Base-by-base conservation (phyloP, 2,329 filamentous ascomycete species). In the Alternaria brassicicola region DNA sequence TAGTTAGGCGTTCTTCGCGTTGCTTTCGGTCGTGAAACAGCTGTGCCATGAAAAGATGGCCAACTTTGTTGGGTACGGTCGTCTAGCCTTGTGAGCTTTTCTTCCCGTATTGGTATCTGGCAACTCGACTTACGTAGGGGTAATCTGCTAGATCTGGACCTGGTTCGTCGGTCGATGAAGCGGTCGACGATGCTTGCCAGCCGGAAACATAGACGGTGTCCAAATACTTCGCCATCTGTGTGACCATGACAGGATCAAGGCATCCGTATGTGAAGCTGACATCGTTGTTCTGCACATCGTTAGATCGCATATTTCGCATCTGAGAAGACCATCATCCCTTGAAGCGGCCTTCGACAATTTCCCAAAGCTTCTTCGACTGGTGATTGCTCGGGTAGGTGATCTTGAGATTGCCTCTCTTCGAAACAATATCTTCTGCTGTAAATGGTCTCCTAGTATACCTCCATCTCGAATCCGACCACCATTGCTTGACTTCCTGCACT, bases 1-100 rank as follows among this genome's bases (percentile, higher is more conserved):
- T 88, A 64, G 87, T 90, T 51, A 98, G 82, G 59, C 95, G 92
- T 80, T 98, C 95, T 79, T 98, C 93, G 66, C 95, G 90, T 82
- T 99, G 95, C 82, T 99, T 99, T 75, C 95, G 91, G 85, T 99
- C 95, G 82, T 99, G 95, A 89, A 99, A 99, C 56, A 98, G 88
- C 81, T 99, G 95, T 13, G 95, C 94, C 88, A 96, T 93, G 87
- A 96, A 99, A 51, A 99, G 87, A 77, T 99, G 95, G 75, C 91
- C 88, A 66, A 99, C 95, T 81, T 99, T 99, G 85, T 98, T 97
- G 51, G 95, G 95, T 21, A 99, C 95, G 41, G 95, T 99, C 67
- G 95, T 97, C 92, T 95, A 62, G 3, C 7, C n/a, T 7, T 3
- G 23, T 72, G 19, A 71, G 70, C 26, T 62, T 56, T 38, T 13